Conservation (phyloP, 2,329 filamentous ascomycete genomes). For the Myriosclerotinia duriaeana region DNA sequence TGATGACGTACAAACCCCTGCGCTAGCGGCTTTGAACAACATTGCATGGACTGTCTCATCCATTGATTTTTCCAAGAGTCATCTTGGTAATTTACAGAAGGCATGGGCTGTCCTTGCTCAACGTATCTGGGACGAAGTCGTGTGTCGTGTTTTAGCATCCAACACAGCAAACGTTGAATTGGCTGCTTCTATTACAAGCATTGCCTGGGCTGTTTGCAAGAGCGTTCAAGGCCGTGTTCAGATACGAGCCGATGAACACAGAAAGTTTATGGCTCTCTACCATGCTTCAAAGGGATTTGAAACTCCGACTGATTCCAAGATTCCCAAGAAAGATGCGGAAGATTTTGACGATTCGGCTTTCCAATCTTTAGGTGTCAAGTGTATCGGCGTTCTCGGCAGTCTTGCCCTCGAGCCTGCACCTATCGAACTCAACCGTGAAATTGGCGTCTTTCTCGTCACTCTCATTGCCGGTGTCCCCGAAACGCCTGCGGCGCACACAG, state of each 20-base stretch:
- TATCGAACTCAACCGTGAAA: slow-evolving; percentile 56
- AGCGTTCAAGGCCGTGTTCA: slow-evolving; percentile 52
- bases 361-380: slow-evolving; percentile 62
- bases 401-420: slow-evolving; percentile 58
- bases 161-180: slow-evolving; percentile 62
- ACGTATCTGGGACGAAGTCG: slow-evolving; percentile 57
- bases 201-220: slow-evolving; percentile 65
- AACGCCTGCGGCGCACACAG: slow-evolving; percentile 55
- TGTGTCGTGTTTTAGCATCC: slow-evolving; percentile 57
- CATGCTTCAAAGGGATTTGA: slow-evolving; percentile 52
- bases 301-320: slow-evolving; percentile 30
- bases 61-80: slow-evolving; percentile 58
- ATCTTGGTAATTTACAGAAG: slow-evolving; percentile 49
- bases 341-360: slow-evolving; percentile 52
- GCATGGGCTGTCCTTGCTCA: slow-evolving; percentile 56
- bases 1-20: slow-evolving; percentile 51
- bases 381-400: slow-evolving; percentile 64
- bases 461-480: slow-evolving; percentile 53
- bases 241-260: slow-evolving; percentile 54
- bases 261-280: slow-evolving; percentile 65
- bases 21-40: slow-evolving; percentile 64
- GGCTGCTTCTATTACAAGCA: slow-evolving; percentile 61
- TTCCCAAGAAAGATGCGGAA: slow-evolving; percentile 26
- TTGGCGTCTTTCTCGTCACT: slow-evolving; percentile 62
- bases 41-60: slow-evolving; percentile 65